These are phyloP conservation scores for Microbotryum intermedium DNA, from an alignment of 1,284 basidiomycete species.

Conservation along the genomic window DNA sequence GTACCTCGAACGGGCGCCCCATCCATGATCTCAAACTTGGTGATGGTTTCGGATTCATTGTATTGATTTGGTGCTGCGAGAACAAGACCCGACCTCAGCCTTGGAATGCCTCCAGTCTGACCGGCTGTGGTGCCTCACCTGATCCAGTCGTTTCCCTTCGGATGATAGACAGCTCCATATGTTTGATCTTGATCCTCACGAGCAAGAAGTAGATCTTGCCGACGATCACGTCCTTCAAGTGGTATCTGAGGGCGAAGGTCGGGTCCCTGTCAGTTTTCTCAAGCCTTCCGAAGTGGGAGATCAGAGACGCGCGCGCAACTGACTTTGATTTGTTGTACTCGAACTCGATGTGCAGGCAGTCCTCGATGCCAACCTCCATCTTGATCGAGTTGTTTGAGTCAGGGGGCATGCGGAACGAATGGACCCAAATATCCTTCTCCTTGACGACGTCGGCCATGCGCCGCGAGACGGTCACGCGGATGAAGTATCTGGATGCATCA, in stretches of 20 bases:
- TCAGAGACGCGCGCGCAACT: slow-evolving; percentile 34
- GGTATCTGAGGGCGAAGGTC: slow-evolving; percentile 56
- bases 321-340: slow-evolving; percentile 99
- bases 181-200: slow-evolving; percentile 98
- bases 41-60: slow-evolving; percentile 98
- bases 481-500: slow-evolving; percentile 60
- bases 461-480: slow-evolving; percentile 83
- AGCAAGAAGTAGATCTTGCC: slow-evolving; percentile 99
- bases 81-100: slow-evolving; percentile 6
- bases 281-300: neutral
- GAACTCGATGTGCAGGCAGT: slow-evolving; percentile 97
- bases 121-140: slow-evolving; percentile 40
- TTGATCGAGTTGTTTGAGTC: slow-evolving; percentile 97
- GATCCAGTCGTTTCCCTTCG: slow-evolving; percentile 92
- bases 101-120: neutral
- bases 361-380: slow-evolving; percentile 99
- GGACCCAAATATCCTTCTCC: slow-evolving; percentile 94
- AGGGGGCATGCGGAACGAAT: slow-evolving; percentile 95
- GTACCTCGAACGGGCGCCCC: slow-evolving; percentile 83
- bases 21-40: slow-evolving; percentile 99
- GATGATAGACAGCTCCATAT: slow-evolving; percentile 98
- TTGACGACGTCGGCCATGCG: slow-evolving; percentile 86
- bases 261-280: neutral
- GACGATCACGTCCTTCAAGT: slow-evolving; percentile 97
- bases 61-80: slow-evolving; percentile 77